Evolutionary conservation across 73 alveolate species (phyloP).

Genomic region (Symbiodinium pilosum): DNA sequence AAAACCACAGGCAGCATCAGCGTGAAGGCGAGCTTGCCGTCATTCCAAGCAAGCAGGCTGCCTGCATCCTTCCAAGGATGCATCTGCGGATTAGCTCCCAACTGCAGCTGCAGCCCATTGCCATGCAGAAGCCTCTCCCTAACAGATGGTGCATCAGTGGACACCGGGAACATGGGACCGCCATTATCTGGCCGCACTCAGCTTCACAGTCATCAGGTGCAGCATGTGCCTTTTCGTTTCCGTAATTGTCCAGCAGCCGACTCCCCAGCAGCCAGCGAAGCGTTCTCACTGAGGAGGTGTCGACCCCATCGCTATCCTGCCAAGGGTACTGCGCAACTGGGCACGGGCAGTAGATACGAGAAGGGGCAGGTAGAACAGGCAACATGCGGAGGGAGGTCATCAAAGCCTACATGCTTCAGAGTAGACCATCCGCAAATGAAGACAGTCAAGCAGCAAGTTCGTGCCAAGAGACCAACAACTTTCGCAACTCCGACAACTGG

Average conservation of each 20-base stretch:
- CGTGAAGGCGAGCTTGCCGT: slow-evolving; percentile 38
- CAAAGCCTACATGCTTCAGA: no score
- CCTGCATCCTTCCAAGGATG: not conserved
- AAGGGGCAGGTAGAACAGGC: no score
- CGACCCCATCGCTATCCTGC: not conserved
- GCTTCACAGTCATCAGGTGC: not conserved
- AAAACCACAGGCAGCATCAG: slow-evolving; percentile 53
- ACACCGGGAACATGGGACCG: no score
- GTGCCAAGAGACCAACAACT: no score
- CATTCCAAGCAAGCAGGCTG: slow-evolving; percentile 32
- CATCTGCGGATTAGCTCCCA: not conserved
- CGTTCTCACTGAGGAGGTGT: not conserved
- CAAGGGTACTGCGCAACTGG: not conserved
- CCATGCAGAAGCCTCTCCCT: not conserved
- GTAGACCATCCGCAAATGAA: no score
- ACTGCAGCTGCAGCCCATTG: no score
- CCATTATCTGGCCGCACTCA: no score
- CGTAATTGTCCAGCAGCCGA: slow-evolving; percentile 32
- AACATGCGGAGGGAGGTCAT: no score
- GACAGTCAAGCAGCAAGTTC: no score
- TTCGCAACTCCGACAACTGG: no score
- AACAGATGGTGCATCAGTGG: not conserved
- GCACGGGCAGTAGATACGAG: no score
- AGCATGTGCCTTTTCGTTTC: not conserved
- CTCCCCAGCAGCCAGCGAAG: slow-evolving; percentile 53